Percentiles rank a stretch among this genome's conserved stretches.
Evolutionary conservation across 176 grass and related monocot genomes (phyloP).

Genomic region (Thinopyrum elongatum): DNA sequence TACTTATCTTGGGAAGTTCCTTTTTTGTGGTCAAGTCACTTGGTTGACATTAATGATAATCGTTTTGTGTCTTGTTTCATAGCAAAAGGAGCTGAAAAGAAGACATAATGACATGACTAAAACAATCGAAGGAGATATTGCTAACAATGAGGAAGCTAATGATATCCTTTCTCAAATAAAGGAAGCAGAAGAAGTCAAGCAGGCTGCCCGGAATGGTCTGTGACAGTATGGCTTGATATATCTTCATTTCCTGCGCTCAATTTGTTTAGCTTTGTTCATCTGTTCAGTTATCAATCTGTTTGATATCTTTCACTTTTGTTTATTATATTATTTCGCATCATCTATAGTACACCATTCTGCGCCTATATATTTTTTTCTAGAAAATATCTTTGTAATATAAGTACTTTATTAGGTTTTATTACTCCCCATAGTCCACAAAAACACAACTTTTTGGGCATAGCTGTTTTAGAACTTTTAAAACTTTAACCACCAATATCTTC

Average conservation of each 20-base stretch:
- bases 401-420: background rate
- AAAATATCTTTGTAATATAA: background rate
- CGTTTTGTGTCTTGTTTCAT: conserved; percentile 20
- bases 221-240: conserved; percentile 25
- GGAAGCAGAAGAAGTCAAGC: conserved; percentile 40
- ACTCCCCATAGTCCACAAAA: too few species aligned
- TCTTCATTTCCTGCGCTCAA: background rate
- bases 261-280: conserved; percentile 25
- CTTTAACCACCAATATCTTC: background rate
- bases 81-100: conserved; percentile 75
- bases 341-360: background rate
- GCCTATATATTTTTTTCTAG: background rate
- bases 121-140: conserved; percentile 2
- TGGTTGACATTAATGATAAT: conserved; percentile 5
- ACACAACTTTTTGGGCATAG: background rate
- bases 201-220: conserved; percentile 46
- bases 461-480: background rate
- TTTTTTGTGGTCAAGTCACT: background rate
- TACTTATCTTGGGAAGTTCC: conserved; percentile 13
- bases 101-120: conserved; percentile 39
- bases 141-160: conserved; percentile 39
- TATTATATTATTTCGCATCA: background rate
- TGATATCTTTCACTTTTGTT: background rate
- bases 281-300: background rate
- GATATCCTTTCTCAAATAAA: conserved; percentile 64